Conservation (phyloP, 1,284 basidiomycete species). For the Cryptococcus maquisensis region DNA sequence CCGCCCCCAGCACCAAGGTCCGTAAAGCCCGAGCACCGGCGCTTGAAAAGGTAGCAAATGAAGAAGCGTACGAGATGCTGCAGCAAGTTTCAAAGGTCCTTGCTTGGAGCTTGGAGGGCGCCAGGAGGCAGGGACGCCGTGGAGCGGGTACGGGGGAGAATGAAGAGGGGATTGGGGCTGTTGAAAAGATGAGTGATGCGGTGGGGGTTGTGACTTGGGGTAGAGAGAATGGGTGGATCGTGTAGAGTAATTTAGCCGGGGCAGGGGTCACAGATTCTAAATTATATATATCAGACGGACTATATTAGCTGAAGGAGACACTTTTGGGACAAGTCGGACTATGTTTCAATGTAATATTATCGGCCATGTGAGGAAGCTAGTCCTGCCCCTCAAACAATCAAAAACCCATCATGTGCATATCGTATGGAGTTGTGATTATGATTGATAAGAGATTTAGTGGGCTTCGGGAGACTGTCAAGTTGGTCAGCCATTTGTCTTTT, state of each 20-base stretch:
- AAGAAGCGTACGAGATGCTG: slow-evolving; percentile 8
- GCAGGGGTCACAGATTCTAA: background rate
- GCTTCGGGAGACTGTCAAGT: no score
- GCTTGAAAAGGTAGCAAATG: background rate
- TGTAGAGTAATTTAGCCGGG: no score
- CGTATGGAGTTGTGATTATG: background rate
- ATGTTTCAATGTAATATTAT: no score
- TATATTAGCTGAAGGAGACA: background rate
- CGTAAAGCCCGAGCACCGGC: no score
- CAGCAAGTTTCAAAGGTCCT: slow-evolving; percentile 7
- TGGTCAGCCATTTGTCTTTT: no score
- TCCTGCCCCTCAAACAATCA: background rate
- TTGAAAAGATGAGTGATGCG: slow-evolving; percentile 1
- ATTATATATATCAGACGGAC: background rate
- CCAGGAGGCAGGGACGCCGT: background rate
- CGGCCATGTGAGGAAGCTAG: no score
- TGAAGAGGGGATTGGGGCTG: background rate
- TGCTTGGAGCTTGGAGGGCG: slow-evolving; percentile 4
- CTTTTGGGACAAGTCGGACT: no score
- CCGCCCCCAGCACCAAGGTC: no score
- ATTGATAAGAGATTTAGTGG: no score
- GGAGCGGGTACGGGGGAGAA: slow-evolving; percentile 7
- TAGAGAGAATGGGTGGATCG: slow-evolving; percentile 1
- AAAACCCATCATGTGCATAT: background rate
- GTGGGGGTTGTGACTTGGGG: slow-evolving; percentile 9